These are phyloP conservation scores for Strigomonas culicis DNA, from an alignment of 208 protist species.

Conservation along the genomic window DNA sequence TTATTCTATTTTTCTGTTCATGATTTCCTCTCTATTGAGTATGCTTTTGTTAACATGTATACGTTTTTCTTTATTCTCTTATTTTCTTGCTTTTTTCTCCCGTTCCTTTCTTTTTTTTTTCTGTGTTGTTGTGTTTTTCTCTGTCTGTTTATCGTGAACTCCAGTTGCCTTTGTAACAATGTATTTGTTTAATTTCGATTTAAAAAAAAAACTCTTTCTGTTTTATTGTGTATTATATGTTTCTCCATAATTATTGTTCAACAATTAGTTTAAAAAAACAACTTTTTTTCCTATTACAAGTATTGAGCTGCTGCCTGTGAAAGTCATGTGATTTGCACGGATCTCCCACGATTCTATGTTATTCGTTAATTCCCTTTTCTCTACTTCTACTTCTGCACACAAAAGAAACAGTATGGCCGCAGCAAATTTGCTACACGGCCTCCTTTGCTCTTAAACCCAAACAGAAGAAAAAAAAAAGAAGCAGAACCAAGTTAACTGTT, in stretches of 20 bases:
- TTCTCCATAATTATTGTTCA: slow-evolving; percentile 4
- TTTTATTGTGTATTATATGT: slow-evolving; percentile 6
- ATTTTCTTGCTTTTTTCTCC: slow-evolving; percentile 8
- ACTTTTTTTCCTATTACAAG: too few relatives aligned
- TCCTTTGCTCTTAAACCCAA: too few relatives aligned
- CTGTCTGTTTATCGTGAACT: slow-evolving; percentile 6
- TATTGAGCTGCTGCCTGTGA: too few relatives aligned
- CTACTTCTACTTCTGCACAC: neutral
- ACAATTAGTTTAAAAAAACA: too few relatives aligned
- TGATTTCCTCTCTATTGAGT: slow-evolving; percentile 1
- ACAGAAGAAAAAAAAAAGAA: neutral
- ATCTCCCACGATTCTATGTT: too few relatives aligned
- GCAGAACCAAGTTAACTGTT: neutral
- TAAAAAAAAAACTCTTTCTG: slow-evolving; percentile 19
- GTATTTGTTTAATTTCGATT: slow-evolving; percentile 1
- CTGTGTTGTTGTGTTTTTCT: slow-evolving; percentile 19
- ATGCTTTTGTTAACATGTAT: slow-evolving; percentile 12
- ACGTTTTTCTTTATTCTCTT: slow-evolving; percentile 6
- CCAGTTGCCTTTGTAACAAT: neutral
- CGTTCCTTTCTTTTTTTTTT: slow-evolving; percentile 7
- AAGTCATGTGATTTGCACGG: too few relatives aligned
- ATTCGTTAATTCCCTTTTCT: slow-evolving; percentile 7
- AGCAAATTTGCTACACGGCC: neutral
- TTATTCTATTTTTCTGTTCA: slow-evolving; percentile 8
- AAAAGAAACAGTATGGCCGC: neutral